A percentile compares a stretch with the other conserved stretches of the same genome.
Conservation (phyloP, 1,139 yeast species). For the Protomyces gravidus region DNA sequence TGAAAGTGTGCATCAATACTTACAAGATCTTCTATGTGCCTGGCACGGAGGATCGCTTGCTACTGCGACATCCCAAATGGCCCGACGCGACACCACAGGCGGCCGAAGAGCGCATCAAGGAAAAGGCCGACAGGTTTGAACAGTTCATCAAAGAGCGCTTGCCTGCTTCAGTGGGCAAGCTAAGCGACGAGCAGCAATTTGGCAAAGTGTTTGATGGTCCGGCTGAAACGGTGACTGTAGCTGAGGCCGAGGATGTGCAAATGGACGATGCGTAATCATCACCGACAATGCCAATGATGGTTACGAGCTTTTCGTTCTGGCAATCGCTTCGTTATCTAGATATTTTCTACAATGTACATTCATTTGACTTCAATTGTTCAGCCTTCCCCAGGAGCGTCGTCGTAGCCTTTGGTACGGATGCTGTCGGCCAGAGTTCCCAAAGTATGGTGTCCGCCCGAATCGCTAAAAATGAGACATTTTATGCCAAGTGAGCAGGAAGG, state of each 20-base stretch:
- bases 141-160: background rate
- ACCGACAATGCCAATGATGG: too few species aligned
- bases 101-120: background rate
- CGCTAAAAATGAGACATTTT: too few species aligned
- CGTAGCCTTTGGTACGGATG: too few species aligned
- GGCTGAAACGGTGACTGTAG: background rate
- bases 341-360: too few species aligned
- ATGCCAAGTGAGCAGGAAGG: too few species aligned
- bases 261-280: background rate
- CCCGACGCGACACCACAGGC: background rate
- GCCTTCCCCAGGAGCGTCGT: too few species aligned
- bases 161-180: background rate
- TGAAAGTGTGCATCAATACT: conserved; percentile 72
- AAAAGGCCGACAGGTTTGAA: background rate
- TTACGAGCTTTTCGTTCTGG: too few species aligned
- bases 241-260: background rate
- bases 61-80: conserved; percentile 38
- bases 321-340: too few species aligned
- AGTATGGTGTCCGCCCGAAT: too few species aligned
- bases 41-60: conserved; percentile 75
- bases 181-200: background rate
- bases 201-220: background rate
- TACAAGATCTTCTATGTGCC: conserved; percentile 78
- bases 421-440: too few species aligned
- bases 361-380: too few species aligned